These are phyloP conservation scores for Aspergillus carbonarius DNA, from an alignment of 2,329 filamentous ascomycete species.

Conservation along the genomic window DNA sequence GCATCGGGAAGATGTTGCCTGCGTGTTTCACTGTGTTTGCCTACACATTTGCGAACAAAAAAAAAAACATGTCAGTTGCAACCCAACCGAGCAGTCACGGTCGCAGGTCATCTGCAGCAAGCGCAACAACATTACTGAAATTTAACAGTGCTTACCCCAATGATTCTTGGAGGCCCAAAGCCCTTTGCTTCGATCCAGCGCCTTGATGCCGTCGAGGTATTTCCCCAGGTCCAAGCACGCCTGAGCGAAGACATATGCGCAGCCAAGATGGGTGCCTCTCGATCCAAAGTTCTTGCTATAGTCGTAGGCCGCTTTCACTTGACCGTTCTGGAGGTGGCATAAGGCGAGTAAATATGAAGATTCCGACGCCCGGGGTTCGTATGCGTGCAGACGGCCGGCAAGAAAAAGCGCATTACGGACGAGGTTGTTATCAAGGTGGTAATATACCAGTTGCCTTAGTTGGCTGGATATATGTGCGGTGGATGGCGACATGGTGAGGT, in stretches of 20 bases:
- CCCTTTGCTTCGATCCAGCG: conserved; percentile 77
- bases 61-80: conserved; percentile 6
- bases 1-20: conserved; percentile 78
- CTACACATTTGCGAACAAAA: conserved; percentile 34
- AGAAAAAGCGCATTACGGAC: conserved; percentile 92
- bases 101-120: not conserved
- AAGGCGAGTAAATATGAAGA: conserved; percentile 79
- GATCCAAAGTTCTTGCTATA: conserved; percentile 69
- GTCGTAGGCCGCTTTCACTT: conserved; percentile 83
- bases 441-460: conserved; percentile 65
- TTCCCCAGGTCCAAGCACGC: conserved; percentile 77
- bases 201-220: conserved; percentile 76
- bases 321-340: conserved; percentile 78
- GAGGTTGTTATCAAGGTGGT: conserved; percentile 84
- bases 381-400: conserved; percentile 78
- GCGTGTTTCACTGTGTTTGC: conserved; percentile 71
- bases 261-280: conserved; percentile 75
- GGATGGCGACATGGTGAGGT: conserved; percentile 53
- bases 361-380: conserved; percentile 78
- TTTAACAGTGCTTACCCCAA: conserved; percentile 62
- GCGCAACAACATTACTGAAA: not conserved
- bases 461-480: conserved; percentile 58
- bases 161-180: conserved; percentile 73
- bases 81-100: not conserved
- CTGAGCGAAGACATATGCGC: conserved; percentile 88